Evolutionary conservation across 306 rosid species (phyloP), one percentile per base, ranked within the genome.

Genomic region (Glycine soja): DNA sequence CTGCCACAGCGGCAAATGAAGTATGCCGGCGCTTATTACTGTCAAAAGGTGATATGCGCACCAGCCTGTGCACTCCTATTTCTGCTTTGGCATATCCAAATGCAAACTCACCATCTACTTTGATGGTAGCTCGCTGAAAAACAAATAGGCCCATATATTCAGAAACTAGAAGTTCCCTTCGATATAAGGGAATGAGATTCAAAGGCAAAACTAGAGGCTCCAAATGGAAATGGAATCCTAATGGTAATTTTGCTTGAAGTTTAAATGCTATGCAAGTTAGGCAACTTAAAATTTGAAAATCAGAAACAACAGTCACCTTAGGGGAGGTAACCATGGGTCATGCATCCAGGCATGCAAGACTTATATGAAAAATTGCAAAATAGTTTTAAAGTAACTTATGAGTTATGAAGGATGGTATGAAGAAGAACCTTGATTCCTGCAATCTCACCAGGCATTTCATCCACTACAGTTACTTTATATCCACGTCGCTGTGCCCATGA

Each of bases 1-100:
- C 99, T 18, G 98, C 98, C 46, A 95, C 98, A 71, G 99, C 99
- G 71, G 98, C 97, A 81, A 95, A 95, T 79, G 99, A 95, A 62
- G 99, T 95, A 77, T 95, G 99, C 11, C 99, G 89, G 30, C 98
- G 94, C 82, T 93, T 93, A 46, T 85, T 89, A 64, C 97, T 90
- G 85, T 95, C 99, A 85, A 95, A 95, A 38, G 98, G 99, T 48
- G 99, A 95, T 84, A 93, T 91, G 64, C 99, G 30, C 42, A 95
- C 99, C 83, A 95, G 86, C 79, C 99, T 88, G 84, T 95, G 99
- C 70, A 93, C 99, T 57, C 99, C 99, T 19, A 95, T 91, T 89
- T 95, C 99, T 57, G 99, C 90, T 88, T 95, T 95, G 70, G 99
- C 99, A 87, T 93, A 95, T 75, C 99, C 98, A 87, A 91, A 95